Conservation (phyloP, 2,329 filamentous ascomycete genomes). For the Colletotrichum spinosum region DNA sequence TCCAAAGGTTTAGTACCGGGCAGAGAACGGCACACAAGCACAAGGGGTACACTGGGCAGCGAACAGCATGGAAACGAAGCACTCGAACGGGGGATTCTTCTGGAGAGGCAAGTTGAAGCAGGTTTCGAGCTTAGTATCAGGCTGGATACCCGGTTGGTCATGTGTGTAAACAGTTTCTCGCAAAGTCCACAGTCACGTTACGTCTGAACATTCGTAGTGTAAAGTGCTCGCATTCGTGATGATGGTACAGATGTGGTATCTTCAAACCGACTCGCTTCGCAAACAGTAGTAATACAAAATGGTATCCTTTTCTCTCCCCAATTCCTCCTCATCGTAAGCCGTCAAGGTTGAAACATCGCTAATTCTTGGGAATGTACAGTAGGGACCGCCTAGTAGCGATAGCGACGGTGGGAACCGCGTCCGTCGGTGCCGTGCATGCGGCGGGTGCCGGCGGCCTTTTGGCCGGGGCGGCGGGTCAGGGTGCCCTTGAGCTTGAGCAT, state of each 20-base stretch:
- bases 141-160: too few relatives aligned
- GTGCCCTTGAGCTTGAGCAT: slow-evolving; percentile 79
- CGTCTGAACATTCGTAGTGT: background rate
- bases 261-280: slow-evolving; percentile 13
- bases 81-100: background rate
- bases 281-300: slow-evolving; percentile 24
- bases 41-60: background rate
- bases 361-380: too few relatives aligned
- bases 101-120: background rate
- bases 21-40: too few relatives aligned
- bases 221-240: background rate
- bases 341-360: slow-evolving; percentile 7
- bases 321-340: slow-evolving; percentile 15
- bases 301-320: slow-evolving; percentile 10
- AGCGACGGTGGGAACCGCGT: slow-evolving; percentile 61
- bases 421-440: slow-evolving; percentile 82
- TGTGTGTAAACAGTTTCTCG: too few relatives aligned
- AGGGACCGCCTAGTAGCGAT: slow-evolving; percentile 37
- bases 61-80: background rate
- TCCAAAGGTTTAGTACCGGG: too few relatives aligned
- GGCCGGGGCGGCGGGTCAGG: slow-evolving; percentile 74
- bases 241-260: slow-evolving; percentile 31
- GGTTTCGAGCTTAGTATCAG: too few relatives aligned
- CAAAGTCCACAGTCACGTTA: too few relatives aligned
- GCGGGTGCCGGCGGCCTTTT: slow-evolving; percentile 76